Conservation (phyloP, 805 yeast species). For the Ogataea glucozyma region DNA sequence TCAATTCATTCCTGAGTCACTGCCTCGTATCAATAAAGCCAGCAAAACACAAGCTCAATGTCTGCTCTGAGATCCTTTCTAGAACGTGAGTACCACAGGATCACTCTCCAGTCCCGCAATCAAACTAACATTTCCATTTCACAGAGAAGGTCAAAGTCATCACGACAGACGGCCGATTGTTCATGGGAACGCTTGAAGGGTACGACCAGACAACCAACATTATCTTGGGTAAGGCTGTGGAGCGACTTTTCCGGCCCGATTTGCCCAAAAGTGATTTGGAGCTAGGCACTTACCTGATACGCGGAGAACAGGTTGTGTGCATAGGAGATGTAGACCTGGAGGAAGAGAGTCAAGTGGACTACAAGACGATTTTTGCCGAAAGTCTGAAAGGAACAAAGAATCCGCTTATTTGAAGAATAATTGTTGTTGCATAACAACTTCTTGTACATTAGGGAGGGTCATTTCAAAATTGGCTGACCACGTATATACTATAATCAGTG, state of each 20-base stretch:
- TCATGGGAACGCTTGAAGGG: constrained; percentile 53
- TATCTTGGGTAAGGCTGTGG: constrained; percentile 51
- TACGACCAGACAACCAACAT: constrained; percentile 67
- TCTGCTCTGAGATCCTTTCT: constrained; percentile 29
- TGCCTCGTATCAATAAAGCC: too few relatives aligned
- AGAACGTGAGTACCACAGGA: constrained; percentile 23
- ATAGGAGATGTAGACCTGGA: constrained; percentile 54
- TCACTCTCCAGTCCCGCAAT: not conserved
- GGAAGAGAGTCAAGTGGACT: constrained; percentile 42
- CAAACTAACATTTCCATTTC: constrained; percentile 23
- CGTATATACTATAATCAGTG: not conserved
- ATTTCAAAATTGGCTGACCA: too few relatives aligned
- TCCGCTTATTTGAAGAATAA: constrained; percentile 19
- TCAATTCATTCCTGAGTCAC: too few relatives aligned
- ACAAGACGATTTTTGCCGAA: constrained; percentile 33
- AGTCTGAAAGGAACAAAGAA: constrained; percentile 34
- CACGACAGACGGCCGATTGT: constrained; percentile 57
- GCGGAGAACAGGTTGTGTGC: constrained; percentile 61
- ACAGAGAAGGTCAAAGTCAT: constrained; percentile 53
- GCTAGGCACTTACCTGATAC: constrained; percentile 51
- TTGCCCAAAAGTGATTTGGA: constrained; percentile 40
- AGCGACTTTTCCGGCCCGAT: constrained; percentile 48
- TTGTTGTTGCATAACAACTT: constrained; percentile 13
- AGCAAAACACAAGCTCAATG: constrained; percentile 14
- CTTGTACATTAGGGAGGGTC: too few relatives aligned